These are phyloP conservation scores for Brasenia schreberi DNA, from an alignment of 164 flowering plant species.

Conservation along the genomic window DNA sequence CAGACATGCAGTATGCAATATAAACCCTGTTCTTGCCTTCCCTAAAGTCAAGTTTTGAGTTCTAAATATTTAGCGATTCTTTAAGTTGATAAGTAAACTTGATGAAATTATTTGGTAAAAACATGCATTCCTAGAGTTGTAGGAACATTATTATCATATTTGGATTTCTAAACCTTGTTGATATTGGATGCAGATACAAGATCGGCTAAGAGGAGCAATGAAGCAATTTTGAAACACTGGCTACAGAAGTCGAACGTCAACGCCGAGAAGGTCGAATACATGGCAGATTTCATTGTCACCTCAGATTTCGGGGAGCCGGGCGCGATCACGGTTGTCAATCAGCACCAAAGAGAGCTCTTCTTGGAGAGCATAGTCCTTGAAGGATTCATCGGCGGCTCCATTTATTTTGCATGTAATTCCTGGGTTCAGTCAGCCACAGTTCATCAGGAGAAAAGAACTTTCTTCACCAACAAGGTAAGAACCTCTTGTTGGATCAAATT, in stretches of 20 bases:
- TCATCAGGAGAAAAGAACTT: constrained; percentile 57
- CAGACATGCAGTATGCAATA: too few relatives aligned
- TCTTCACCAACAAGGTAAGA: constrained; percentile 71
- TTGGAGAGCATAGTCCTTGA: constrained; percentile 68
- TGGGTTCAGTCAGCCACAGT: constrained; percentile 85
- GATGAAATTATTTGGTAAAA: too few relatives aligned
- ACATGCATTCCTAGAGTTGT: too few relatives aligned
- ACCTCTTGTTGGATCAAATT: too few relatives aligned
- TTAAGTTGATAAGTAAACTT: too few relatives aligned
- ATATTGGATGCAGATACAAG: constrained; percentile 31
- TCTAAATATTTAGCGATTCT: too few relatives aligned
- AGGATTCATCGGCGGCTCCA: constrained; percentile 72
- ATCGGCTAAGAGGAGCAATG: constrained; percentile 50
- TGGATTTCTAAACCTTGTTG: too few relatives aligned
- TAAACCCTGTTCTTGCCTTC: too few relatives aligned
- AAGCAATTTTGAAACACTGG: constrained; percentile 68
- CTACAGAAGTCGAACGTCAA: constrained; percentile 49
- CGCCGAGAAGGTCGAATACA: constrained; percentile 62
- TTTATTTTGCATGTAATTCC: constrained; percentile 79
- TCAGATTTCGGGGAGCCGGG: constrained; percentile 77
- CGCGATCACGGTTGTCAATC: constrained; percentile 62
- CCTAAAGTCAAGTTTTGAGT: too few relatives aligned
- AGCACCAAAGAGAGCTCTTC: constrained; percentile 81
- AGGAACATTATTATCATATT: too few relatives aligned
- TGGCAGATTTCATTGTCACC: constrained; percentile 60